These are phyloP conservation scores for Euphorbia celastroides DNA, from an alignment of 441 rosid species.

Conservation along the genomic window DNA sequence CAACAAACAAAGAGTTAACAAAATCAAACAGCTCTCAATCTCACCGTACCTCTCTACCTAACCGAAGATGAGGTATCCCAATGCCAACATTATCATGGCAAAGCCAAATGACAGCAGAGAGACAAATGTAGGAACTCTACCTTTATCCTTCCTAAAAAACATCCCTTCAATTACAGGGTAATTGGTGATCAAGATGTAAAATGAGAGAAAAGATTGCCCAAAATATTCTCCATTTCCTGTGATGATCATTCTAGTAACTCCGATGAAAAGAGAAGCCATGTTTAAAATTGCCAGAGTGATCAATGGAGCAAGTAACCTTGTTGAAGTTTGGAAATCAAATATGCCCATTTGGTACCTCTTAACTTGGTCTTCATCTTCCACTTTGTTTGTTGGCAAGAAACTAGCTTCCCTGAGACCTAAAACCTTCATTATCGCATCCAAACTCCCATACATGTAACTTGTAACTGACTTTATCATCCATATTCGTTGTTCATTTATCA, in stretches of 20 bases:
- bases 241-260: constrained; percentile 16
- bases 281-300: constrained; percentile 25
- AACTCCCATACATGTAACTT: constrained; percentile 18
- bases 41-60: background rate
- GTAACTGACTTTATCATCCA: constrained; percentile 42
- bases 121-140: constrained; percentile 24
- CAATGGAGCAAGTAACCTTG: constrained; percentile 30
- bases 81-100: constrained; percentile 10
- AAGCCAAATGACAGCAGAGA: constrained; percentile 13
- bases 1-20: too few species aligned
- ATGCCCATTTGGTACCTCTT: constrained; percentile 28
- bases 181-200: constrained; percentile 24
- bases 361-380: constrained; percentile 15
- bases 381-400: constrained; percentile 38
- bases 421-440: constrained; percentile 25
- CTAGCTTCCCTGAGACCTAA: constrained; percentile 29
- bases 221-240: constrained; percentile 10
- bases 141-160: constrained; percentile 12
- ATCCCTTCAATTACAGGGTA: constrained; percentile 38
- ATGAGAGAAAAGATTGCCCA: constrained; percentile 28
- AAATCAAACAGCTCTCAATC: too few species aligned
- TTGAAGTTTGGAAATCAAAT: constrained; percentile 31
- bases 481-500: constrained; percentile 29
- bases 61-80: constrained; percentile 13
- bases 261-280: constrained; percentile 19